A percentile compares a stretch with the other conserved stretches of the same genome.
Conservation (phyloP, 1,284 basidiomycete species). For the Rhodotorula sp. region DNA sequence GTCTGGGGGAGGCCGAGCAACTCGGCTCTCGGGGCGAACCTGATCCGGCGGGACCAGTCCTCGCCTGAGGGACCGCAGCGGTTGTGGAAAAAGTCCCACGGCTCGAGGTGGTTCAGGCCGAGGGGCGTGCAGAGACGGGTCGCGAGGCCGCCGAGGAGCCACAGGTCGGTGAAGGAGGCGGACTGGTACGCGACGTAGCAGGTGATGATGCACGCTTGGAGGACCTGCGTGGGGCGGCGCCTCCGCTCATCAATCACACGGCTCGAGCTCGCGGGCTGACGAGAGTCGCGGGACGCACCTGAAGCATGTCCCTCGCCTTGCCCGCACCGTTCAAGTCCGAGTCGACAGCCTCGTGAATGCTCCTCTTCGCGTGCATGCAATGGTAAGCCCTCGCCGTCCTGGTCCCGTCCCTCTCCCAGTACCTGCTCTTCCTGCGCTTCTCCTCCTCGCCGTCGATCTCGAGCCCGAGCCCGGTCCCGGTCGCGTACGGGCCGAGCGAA, state of each 20-base stretch:
- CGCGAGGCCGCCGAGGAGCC: conserved; percentile 28
- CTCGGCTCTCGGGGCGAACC: conserved; percentile 14
- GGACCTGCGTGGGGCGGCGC: conserved; percentile 23
- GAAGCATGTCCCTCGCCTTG: conserved; percentile 19
- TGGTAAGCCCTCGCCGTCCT: conserved; percentile 29
- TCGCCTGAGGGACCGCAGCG: conserved; percentile 10
- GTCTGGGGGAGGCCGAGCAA: conserved; percentile 16
- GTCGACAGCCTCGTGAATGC: neutral
- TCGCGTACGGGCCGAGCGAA: neutral
- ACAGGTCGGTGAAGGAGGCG: conserved; percentile 29
- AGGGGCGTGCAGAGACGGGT: conserved; percentile 35
- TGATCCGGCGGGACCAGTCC: conserved; percentile 24
- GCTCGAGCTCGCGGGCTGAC: too few relatives aligned
- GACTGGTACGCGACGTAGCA: conserved; percentile 30
- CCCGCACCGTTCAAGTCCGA: neutral
- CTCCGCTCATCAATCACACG: too few relatives aligned
- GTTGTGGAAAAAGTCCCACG: conserved; percentile 28
- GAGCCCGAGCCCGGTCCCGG: neutral
- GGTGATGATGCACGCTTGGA: conserved; percentile 30
- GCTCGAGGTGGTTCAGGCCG: conserved; percentile 32
- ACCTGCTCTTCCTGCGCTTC: conserved; percentile 5
- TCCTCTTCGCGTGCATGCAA: conserved; percentile 9
- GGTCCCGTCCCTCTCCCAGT: conserved; percentile 30
- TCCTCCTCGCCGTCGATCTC: neutral
- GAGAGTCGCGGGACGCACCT: conserved; percentile 1